Evolutionary conservation across 1,284 basidiomycete genomes (phyloP).

Genomic region (Ceratobasidium sp.): DNA sequence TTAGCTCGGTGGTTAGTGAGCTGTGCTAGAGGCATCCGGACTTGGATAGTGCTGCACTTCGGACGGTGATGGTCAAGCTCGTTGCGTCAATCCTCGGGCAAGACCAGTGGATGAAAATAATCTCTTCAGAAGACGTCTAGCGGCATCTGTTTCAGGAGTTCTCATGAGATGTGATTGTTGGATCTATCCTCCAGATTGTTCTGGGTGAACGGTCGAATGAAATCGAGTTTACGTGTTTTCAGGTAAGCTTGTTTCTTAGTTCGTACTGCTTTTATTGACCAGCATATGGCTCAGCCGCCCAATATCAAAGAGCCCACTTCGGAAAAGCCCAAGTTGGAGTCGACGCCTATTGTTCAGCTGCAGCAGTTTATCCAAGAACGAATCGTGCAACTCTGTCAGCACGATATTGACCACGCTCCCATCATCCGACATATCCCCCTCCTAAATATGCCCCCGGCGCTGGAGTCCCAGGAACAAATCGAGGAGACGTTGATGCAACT

Average conservation of each 20-base stretch:
- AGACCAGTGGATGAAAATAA: too few relatives aligned
- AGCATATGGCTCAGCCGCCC: too few relatives aligned
- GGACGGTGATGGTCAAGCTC: background rate
- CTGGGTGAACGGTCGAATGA: background rate
- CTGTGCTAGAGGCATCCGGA: background rate
- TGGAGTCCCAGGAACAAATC: conserved; percentile 8
- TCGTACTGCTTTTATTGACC: background rate
- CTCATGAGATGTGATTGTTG: background rate
- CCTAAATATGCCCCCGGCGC: background rate
- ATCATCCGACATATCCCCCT: conserved; percentile 1
- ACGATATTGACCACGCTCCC: background rate
- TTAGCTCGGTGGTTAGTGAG: too few relatives aligned
- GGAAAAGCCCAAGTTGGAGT: background rate
- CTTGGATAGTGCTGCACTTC: background rate
- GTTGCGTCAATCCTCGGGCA: too few relatives aligned
- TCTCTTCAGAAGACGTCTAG: conserved; percentile 1
- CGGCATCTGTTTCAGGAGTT: background rate
- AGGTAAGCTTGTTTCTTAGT: background rate
- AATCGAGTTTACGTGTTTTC: background rate
- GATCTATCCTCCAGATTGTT: background rate
- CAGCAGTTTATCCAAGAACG: background rate
- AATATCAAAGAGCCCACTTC: too few relatives aligned
- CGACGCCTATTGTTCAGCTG: background rate
- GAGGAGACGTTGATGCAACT: background rate
- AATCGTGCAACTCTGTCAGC: background rate